phyloP scores from a whole-genome alignment of 805 yeast species.

The Peterozyma toletana region DNA sequence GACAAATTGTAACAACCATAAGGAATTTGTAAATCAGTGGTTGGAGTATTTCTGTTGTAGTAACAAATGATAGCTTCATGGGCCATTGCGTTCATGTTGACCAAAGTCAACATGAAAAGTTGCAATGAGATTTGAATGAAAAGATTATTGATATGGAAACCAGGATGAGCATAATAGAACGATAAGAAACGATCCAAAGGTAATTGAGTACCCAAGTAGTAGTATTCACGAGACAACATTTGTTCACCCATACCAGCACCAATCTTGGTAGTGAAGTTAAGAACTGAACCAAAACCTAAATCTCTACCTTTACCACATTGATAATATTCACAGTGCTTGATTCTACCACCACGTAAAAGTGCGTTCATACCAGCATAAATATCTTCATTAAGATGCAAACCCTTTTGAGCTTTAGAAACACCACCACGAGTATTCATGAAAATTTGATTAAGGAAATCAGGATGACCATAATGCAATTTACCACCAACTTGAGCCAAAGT shows the following conservation, averaged over 20 bases:
- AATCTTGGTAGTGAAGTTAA: conserved; percentile 80
- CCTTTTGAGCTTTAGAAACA: conserved; percentile 81
- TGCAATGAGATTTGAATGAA: conserved; percentile 74
- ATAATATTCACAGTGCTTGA: conserved; percentile 80
- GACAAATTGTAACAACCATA: conserved; percentile 66
- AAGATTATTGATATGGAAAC: conserved; percentile 77
- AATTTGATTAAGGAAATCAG: conserved; percentile 71
- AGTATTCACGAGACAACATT: conserved; percentile 78
- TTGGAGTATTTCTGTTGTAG: conserved; percentile 58
- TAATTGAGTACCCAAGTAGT: conserved; percentile 71
- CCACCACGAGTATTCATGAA: conserved; percentile 87
- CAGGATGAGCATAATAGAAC: conserved; percentile 81
- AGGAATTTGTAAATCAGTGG: conserved; percentile 61
- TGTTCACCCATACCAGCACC: conserved; percentile 95
- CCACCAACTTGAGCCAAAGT: conserved; percentile 82
- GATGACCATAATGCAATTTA: conserved; percentile 83
- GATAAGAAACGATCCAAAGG: conserved; percentile 78
- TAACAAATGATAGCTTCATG: conserved; percentile 65
- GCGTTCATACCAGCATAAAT: conserved; percentile 87
- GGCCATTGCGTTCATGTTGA: conserved; percentile 66
- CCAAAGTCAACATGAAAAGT: conserved; percentile 60
- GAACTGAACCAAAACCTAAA: conserved; percentile 79
- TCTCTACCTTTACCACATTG: conserved; percentile 92
- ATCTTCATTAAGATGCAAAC: conserved; percentile 81
- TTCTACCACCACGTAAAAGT: conserved; percentile 76